phyloP scores from a whole-genome alignment of 2,329 filamentous ascomycete genomes.

The Pseudogymnoascus sp. region DNA sequence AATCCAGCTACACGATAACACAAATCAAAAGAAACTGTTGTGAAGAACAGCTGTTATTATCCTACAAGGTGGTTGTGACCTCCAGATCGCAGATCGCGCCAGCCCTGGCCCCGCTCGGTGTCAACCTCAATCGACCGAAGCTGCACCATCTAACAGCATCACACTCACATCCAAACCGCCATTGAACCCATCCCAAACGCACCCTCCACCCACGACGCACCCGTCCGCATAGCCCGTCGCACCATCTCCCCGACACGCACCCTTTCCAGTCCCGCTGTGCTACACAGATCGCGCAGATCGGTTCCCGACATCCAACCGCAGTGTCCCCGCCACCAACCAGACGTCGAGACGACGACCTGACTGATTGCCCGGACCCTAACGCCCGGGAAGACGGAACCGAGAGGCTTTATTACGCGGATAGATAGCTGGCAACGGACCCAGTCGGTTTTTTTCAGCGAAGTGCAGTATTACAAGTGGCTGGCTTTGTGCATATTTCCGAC shows the following conservation, averaged over 20 bases:
- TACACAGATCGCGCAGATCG: constrained; percentile 1
- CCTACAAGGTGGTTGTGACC: not conserved
- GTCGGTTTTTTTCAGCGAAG: not conserved
- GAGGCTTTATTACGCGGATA: not conserved
- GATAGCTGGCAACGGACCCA: not conserved
- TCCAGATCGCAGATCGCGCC: not conserved
- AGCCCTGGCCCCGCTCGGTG: not conserved
- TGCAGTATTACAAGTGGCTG: not conserved
- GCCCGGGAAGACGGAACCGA: not conserved
- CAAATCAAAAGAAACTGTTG: not conserved
- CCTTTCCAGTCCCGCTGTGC: not conserved
- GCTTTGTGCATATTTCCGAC: not conserved
- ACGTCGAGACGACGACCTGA: not conserved
- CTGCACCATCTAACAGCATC: not conserved
- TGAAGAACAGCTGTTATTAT: not conserved
- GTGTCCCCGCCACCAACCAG: not conserved
- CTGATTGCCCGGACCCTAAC: not conserved
- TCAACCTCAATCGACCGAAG: not conserved
- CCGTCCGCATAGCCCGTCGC: not conserved
- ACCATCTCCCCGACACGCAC: not conserved
- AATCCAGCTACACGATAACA: not conserved
- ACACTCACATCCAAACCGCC: not conserved
- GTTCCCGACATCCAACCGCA: not conserved
- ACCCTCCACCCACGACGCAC: not conserved
- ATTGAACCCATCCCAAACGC: not conserved